phyloP scores from a whole-genome alignment of 129 eudicot species.

The Lactuca sativa region DNA sequence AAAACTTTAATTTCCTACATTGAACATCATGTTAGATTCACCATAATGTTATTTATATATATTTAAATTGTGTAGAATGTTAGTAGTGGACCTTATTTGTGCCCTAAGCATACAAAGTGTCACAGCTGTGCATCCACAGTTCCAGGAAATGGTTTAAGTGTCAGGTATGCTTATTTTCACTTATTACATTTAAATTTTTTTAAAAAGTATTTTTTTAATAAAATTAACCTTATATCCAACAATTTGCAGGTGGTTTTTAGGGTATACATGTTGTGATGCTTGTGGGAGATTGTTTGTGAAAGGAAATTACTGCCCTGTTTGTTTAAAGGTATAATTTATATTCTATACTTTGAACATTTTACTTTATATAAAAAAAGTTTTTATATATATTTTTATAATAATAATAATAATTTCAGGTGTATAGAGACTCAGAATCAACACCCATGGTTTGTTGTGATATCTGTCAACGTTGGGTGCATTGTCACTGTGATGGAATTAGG shows the following conservation, averaged over 20 bases:
- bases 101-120: constrained; percentile 93
- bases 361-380: neutral
- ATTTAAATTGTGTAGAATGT: constrained; percentile 57
- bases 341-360: constrained; percentile 21
- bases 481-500: constrained; percentile 93
- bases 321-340: constrained; percentile 85
- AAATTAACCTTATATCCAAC: constrained; percentile 2
- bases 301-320: constrained; percentile 94
- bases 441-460: constrained; percentile 97
- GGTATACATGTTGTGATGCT: constrained; percentile 98
- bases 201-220: neutral
- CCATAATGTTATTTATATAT: neutral
- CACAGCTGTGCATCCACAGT: constrained; percentile 94
- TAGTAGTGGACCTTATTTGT: constrained; percentile 86
- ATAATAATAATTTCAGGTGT: constrained; percentile 54
- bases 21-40: neutral
- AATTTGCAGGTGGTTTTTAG: constrained; percentile 88
- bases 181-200: neutral
- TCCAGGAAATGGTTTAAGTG: constrained; percentile 93
- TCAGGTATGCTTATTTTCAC: constrained; percentile 49
- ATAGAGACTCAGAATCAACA: constrained; percentile 95
- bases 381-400: neutral
- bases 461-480: constrained; percentile 95
- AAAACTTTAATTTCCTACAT: neutral
- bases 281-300: constrained; percentile 98